These are phyloP conservation scores for Babesia divergens DNA, from an alignment of 169 alveolate genomes.

Conservation along the genomic window DNA sequence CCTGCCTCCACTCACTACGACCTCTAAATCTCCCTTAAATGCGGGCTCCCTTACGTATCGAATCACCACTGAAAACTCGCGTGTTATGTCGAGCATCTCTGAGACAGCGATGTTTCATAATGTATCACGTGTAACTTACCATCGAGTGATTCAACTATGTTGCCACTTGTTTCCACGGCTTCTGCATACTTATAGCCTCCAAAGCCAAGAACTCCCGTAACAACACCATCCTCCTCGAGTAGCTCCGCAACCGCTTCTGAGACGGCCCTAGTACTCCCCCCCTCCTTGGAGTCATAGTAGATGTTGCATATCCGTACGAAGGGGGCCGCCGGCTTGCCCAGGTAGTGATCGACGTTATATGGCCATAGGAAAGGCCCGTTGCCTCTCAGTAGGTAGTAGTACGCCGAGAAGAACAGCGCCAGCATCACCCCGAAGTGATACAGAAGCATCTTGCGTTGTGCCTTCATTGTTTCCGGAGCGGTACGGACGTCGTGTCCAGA, in stretches of 20 bases:
- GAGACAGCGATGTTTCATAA: background rate
- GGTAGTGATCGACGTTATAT: background rate
- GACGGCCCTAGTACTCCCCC: background rate
- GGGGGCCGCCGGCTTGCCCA: background rate
- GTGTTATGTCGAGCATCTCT: constrained; percentile 16
- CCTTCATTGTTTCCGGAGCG: constrained; percentile 4
- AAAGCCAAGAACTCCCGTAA: background rate
- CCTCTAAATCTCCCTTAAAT: constrained; percentile 9
- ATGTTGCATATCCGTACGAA: constrained; percentile 1
- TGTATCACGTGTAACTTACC: background rate
- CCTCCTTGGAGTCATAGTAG: background rate
- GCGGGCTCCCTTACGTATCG: background rate
- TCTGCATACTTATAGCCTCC: background rate
- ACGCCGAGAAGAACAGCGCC: constrained; percentile 21
- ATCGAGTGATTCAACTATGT: background rate
- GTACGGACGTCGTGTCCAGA: background rate
- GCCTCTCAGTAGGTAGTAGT: constrained; percentile 8
- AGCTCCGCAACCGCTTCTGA: background rate
- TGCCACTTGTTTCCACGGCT: background rate
- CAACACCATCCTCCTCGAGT: background rate
- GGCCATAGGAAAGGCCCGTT: background rate
- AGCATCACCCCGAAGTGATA: constrained; percentile 16
- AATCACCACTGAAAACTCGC: constrained; percentile 2
- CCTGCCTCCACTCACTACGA: constrained; percentile 36
- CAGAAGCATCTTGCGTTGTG: constrained; percentile 29